phyloP scores from a whole-genome alignment of 768 basidiomycete species.

The Infundibulicybe gibba region DNA sequence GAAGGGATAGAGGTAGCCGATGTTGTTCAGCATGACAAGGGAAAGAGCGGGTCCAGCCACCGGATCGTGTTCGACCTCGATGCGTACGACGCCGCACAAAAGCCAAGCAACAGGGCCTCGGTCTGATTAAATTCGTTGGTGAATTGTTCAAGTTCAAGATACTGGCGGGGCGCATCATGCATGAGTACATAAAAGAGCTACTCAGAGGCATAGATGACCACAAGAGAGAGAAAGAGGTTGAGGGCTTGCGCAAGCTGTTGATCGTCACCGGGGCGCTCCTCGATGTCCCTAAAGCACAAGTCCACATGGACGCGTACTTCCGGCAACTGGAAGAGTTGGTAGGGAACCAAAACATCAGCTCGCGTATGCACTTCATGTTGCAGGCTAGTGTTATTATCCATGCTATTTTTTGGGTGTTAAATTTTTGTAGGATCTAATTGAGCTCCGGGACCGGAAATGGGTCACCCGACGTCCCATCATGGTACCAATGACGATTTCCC shows the following conservation, averaged over 20 bases:
- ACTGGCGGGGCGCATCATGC: constrained; percentile 97
- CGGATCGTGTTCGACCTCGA: constrained; percentile 53
- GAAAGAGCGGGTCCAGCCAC: constrained; percentile 39
- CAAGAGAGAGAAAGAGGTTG: constrained; percentile 91
- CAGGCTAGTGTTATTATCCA: constrained; percentile 51
- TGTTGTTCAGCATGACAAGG: constrained; percentile 66
- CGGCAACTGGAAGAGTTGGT: constrained; percentile 80
- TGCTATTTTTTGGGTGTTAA: constrained; percentile 2
- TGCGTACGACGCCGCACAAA: constrained; percentile 94
- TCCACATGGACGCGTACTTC: constrained; percentile 93
- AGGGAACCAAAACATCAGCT: constrained; percentile 69
- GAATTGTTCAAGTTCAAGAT: constrained; percentile 99
- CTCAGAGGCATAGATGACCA: constrained; percentile 91
- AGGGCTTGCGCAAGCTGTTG: constrained; percentile 90
- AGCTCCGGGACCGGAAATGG: constrained; percentile 86
- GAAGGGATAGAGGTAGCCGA: too few relatives aligned
- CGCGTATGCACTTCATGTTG: constrained; percentile 94
- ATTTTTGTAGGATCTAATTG: constrained; percentile 74
- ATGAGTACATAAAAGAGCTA: constrained; percentile 95
- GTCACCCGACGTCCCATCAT: constrained; percentile 63
- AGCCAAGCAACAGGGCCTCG: constrained; percentile 96
- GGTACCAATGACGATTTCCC: constrained; percentile 84
- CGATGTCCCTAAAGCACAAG: constrained; percentile 77
- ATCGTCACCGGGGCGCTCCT: constrained; percentile 83
- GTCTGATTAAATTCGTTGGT: constrained; percentile 97